Conservation (phyloP, 768 basidiomycete species). For the Holtermanniella nyarrowii region DNA sequence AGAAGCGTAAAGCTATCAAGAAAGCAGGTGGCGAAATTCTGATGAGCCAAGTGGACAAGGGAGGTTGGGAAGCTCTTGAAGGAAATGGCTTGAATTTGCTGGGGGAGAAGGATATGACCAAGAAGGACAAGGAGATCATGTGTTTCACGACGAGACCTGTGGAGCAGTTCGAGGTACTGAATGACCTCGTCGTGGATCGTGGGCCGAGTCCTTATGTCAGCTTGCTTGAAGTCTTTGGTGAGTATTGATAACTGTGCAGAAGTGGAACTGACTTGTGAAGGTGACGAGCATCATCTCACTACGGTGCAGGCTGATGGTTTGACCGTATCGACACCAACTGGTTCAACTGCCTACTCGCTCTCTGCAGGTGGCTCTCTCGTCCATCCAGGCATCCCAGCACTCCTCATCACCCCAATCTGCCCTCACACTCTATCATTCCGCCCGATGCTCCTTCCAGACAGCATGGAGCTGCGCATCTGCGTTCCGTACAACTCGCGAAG, state of each 20-base stretch:
- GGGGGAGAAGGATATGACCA: conserved; percentile 11
- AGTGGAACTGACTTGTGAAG: too few species aligned
- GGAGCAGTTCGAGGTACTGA: conserved; percentile 93
- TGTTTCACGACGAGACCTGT: conserved; percentile 91
- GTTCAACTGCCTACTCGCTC: conserved; percentile 96
- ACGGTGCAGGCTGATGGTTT: conserved; percentile 97
- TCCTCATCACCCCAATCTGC: conserved; percentile 94
- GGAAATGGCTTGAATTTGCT: conserved; percentile 43
- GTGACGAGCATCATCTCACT: conserved; percentile 97
- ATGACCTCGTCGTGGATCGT: conserved; percentile 94
- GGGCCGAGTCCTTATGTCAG: conserved; percentile 98
- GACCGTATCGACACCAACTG: conserved; percentile 89
- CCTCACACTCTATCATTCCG: conserved; percentile 97
- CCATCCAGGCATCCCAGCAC: conserved; percentile 92
- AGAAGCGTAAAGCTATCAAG: conserved; percentile 64
- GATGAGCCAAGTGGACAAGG: conserved; percentile 82
- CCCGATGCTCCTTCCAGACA: conserved; percentile 95
- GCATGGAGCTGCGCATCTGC: conserved; percentile 94
- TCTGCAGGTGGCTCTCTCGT: conserved; percentile 97
- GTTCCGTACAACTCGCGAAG: conserved; percentile 98
- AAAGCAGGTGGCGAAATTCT: conserved; percentile 90
- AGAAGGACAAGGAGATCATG: conserved; percentile 92
- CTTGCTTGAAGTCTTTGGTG: conserved; percentile 89
- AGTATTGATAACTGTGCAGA: conserved; percentile 32
- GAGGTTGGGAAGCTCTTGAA: conserved; percentile 94